Percentiles rank a stretch among this genome's conserved stretches.
Evolutionary conservation across 148 eudicot species (phyloP).

Genomic region (Pouteria glomerata): DNA sequence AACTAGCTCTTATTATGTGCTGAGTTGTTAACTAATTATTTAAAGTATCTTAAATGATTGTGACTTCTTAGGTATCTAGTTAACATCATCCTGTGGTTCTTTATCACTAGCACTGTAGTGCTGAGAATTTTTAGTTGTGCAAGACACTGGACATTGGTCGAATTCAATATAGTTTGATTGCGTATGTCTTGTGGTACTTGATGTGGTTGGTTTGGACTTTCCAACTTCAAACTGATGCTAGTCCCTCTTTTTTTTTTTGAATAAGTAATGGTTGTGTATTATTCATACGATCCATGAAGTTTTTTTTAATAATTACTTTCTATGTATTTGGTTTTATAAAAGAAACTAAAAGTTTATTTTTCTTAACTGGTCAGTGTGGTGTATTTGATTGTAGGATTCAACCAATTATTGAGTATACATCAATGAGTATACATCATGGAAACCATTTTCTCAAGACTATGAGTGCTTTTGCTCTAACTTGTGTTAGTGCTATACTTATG

Average conservation of each 20-base stretch:
- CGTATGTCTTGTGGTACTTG: neutral
- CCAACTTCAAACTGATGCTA: neutral
- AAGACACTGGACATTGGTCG: neutral
- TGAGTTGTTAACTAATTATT: too few relatives aligned
- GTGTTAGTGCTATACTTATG: too few relatives aligned
- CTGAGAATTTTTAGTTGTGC: neutral
- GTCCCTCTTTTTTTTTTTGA: neutral
- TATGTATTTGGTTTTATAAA: neutral
- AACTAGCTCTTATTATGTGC: too few relatives aligned
- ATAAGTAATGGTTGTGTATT: neutral
- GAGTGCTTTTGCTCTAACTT: too few relatives aligned
- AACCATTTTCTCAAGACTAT: too few relatives aligned
- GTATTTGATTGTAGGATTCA: slow-evolving; percentile 24
- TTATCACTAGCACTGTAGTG: neutral
- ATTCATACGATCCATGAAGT: neutral
- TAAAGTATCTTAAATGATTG: neutral
- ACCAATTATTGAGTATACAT: slow-evolving; percentile 25
- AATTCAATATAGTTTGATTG: neutral
- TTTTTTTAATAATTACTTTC: neutral
- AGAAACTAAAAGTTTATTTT: slow-evolving; percentile 6
- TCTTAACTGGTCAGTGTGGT: neutral
- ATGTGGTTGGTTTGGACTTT: slow-evolving; percentile 5
- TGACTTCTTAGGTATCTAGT: neutral
- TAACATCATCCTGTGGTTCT: neutral
- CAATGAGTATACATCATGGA: too few relatives aligned